A percentile compares a stretch with the other conserved stretches of the same genome.
Conservation (phyloP, 148 eudicot genomes). For the Chenopodium album region DNA sequence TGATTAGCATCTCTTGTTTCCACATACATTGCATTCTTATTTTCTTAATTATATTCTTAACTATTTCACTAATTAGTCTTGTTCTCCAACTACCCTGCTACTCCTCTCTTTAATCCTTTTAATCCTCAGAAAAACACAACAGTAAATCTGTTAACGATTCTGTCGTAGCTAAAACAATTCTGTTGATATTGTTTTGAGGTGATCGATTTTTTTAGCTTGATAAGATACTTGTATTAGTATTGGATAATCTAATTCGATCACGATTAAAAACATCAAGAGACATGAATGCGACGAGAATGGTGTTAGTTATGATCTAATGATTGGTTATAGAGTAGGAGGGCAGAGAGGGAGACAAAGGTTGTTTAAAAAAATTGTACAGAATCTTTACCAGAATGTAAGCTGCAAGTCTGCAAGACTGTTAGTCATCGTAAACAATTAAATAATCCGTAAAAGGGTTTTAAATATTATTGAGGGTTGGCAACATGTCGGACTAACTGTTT, state of each 20-base stretch:
- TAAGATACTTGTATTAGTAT: background rate
- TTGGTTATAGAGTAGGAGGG: slow-evolving; percentile 9
- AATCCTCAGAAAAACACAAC: slow-evolving; percentile 5
- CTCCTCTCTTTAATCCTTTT: slow-evolving; percentile 7
- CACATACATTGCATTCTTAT: slow-evolving; percentile 3
- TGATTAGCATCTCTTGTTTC: slow-evolving; percentile 7
- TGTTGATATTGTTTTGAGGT: background rate
- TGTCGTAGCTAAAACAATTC: slow-evolving; percentile 1
- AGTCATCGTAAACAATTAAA: background rate
- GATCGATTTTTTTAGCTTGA: background rate
- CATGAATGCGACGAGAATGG: slow-evolving; percentile 7
- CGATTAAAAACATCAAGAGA: background rate
- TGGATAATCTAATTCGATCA: background rate
- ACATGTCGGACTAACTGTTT: slow-evolving; percentile 22
- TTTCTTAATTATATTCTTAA: background rate
- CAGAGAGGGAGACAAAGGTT: slow-evolving; percentile 1
- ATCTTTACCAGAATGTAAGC: background rate
- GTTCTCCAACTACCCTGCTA: slow-evolving; percentile 11
- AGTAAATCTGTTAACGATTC: slow-evolving; percentile 16
- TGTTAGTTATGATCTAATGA: slow-evolving; percentile 23
- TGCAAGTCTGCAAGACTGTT: background rate
- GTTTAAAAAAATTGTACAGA: background rate
- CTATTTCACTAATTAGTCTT: background rate
- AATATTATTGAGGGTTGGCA: slow-evolving; percentile 17
- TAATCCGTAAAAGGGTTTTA: background rate